Percentiles rank a stretch among this genome's conserved stretches.
Conservation (phyloP, 345 rosid genomes). For the Cardamine resedifolia region DNA sequence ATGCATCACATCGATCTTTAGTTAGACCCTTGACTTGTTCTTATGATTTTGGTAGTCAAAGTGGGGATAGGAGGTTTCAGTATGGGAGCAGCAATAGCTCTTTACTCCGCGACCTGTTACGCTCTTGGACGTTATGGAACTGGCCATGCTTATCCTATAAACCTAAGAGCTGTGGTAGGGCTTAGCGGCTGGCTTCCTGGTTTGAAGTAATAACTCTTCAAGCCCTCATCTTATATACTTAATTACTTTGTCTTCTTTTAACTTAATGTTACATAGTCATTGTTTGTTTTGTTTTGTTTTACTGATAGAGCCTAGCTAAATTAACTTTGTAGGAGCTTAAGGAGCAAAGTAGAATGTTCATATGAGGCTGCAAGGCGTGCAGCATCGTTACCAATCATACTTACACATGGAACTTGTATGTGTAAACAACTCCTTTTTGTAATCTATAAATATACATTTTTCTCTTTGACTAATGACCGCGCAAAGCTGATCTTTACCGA, state of each 20-base stretch:
- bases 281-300: background rate
- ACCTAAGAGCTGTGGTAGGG: constrained; percentile 58
- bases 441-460: background rate
- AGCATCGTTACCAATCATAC: constrained; percentile 59
- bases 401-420: constrained; percentile 69
- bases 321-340: constrained; percentile 46
- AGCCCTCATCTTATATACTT: background rate
- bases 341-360: constrained; percentile 61
- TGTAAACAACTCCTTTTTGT: background rate
- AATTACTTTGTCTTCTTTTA: background rate
- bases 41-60: constrained; percentile 52
- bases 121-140: constrained; percentile 66
- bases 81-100: constrained; percentile 88
- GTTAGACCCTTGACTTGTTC: background rate
- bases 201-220: constrained; percentile 54
- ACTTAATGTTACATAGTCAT: background rate
- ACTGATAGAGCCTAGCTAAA: constrained; percentile 2
- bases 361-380: constrained; percentile 68
- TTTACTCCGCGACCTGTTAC: constrained; percentile 83
- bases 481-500: constrained; percentile 8
- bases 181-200: constrained; percentile 96
- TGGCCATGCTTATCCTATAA: constrained; percentile 61
- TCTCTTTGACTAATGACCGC: background rate
- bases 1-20: background rate
- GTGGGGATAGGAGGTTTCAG: constrained; percentile 95